A percentile compares a stretch with the other conserved stretches of the same genome.
Conservation (phyloP, 2,329 filamentous ascomycete species). For the Annulohypoxylon truncatum region DNA sequence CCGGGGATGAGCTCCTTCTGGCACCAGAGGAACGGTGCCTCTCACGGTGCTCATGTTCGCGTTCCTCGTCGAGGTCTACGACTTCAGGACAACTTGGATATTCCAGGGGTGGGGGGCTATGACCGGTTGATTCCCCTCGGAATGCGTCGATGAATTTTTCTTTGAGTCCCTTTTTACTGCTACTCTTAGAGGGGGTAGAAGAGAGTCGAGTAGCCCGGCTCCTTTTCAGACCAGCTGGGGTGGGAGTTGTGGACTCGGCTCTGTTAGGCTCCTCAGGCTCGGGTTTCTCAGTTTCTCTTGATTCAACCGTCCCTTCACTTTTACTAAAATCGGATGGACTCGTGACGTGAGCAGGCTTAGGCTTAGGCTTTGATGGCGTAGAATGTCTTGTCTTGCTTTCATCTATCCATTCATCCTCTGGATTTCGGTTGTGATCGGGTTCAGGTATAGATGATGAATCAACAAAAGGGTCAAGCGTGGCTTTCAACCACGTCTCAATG, state of each 20-base stretch:
- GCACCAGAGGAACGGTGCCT: slow-evolving; percentile 51
- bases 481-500: slow-evolving; percentile 74
- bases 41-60: slow-evolving; percentile 45
- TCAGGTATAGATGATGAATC: slow-evolving; percentile 51
- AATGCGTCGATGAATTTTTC: slow-evolving; percentile 72
- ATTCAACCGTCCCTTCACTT: slow-evolving; percentile 35
- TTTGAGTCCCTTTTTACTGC: slow-evolving; percentile 63
- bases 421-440: slow-evolving; percentile 49
- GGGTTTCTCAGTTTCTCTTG: slow-evolving; percentile 26
- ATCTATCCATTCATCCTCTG: slow-evolving; percentile 53
- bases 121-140: slow-evolving; percentile 67
- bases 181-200: slow-evolving; percentile 61
- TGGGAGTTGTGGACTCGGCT: slow-evolving; percentile 51
- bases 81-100: slow-evolving; percentile 62
- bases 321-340: slow-evolving; percentile 22
- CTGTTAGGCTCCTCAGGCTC: slow-evolving; percentile 44
- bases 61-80: slow-evolving; percentile 47
- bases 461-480: slow-evolving; percentile 71
- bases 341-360: slow-evolving; percentile 25
- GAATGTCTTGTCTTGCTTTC: slow-evolving; percentile 47
- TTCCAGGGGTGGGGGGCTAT: slow-evolving; percentile 58
- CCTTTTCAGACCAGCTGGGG: slow-evolving; percentile 61
- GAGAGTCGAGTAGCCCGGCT: slow-evolving; percentile 65
- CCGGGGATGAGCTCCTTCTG: slow-evolving; percentile 49
- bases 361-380: slow-evolving; percentile 41